phyloP scores from a whole-genome alignment of 129 eudicot genomes.

The Gnaphalium uliginosum region DNA sequence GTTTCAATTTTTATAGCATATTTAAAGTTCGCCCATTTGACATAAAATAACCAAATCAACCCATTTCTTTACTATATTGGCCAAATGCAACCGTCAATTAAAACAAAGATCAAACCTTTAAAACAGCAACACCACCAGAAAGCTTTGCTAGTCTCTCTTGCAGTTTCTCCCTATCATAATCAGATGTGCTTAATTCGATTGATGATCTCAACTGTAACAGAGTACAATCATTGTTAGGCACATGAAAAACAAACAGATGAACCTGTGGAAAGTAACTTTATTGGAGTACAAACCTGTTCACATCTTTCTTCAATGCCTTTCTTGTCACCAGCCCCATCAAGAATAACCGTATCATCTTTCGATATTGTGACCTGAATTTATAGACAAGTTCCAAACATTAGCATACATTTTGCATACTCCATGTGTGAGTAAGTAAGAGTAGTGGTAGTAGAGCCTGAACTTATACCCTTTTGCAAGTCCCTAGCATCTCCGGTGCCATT shows the following conservation, averaged over 20 bases:
- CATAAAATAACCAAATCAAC: not conserved
- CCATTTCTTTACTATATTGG: not conserved
- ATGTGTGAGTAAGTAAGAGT: not conserved
- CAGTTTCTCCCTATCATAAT: conserved; percentile 66
- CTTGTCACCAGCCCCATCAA: conserved; percentile 77
- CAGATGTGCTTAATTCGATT: conserved; percentile 65
- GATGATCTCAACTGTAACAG: conserved; percentile 45
- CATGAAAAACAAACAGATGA: not conserved
- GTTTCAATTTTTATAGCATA: not conserved
- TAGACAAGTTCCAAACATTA: not conserved
- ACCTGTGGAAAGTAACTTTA: not conserved
- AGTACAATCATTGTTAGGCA: not conserved
- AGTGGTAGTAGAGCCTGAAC: not conserved
- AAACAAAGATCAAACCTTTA: conserved; percentile 44
- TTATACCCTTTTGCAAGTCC: conserved; percentile 67
- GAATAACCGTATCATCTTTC: conserved; percentile 68
- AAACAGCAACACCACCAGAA: conserved; percentile 81
- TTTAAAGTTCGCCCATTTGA: not conserved
- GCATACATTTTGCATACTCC: not conserved
- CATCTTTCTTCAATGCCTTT: conserved; percentile 76
- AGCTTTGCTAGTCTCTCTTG: conserved; percentile 74
- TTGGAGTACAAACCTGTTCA: conserved; percentile 45
- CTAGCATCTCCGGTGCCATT: conserved; percentile 54
- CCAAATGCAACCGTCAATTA: not conserved
- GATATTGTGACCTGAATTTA: conserved; percentile 56